Percentiles rank a stretch among this genome's conserved stretches.
Conservation (phyloP, 2,329 filamentous ascomycete genomes). For the Tolypocladium cylindrosporum region DNA sequence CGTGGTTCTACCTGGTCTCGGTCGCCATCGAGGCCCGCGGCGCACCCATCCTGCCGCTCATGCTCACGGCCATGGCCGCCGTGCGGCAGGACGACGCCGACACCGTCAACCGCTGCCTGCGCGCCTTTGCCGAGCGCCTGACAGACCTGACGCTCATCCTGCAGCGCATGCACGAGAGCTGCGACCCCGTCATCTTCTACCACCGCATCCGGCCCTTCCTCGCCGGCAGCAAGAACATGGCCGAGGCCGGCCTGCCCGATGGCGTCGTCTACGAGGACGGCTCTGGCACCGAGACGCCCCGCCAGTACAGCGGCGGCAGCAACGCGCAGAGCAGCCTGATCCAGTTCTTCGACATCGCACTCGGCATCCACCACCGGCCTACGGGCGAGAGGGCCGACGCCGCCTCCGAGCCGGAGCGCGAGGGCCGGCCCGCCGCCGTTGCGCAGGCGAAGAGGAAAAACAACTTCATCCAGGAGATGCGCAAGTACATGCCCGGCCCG, state of each 20-base stretch:
- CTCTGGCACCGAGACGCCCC: slow-evolving; percentile 55
- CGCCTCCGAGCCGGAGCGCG: slow-evolving; percentile 28
- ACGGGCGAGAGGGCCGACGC: slow-evolving; percentile 60
- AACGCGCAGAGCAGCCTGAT: slow-evolving; percentile 96
- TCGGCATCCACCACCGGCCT: slow-evolving; percentile 82
- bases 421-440: slow-evolving; percentile 12
- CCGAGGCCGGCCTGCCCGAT: slow-evolving; percentile 77
- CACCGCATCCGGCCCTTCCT: slow-evolving; percentile 92
- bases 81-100: slow-evolving; percentile 58
- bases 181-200: slow-evolving; percentile 91
- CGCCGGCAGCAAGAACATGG: slow-evolving; percentile 96
- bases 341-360: slow-evolving; percentile 90
- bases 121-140: slow-evolving; percentile 73
- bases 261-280: slow-evolving; percentile 85
- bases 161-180: slow-evolving; percentile 88
- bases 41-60: slow-evolving; percentile 75
- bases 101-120: slow-evolving; percentile 69
- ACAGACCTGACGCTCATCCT: slow-evolving; percentile 75
- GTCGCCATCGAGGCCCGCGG: slow-evolving; percentile 92
- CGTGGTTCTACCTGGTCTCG: slow-evolving; percentile 96
- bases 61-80: slow-evolving; percentile 78
- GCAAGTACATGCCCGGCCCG: slow-evolving; percentile 88
- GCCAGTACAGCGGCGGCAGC: slow-evolving; percentile 85
- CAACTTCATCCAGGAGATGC: slow-evolving; percentile 96
- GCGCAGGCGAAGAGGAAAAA: slow-evolving; percentile 21